phyloP scores from a whole-genome alignment of 2,329 filamentous ascomycete genomes.

The Pseudopithomyces maydicus region DNA sequence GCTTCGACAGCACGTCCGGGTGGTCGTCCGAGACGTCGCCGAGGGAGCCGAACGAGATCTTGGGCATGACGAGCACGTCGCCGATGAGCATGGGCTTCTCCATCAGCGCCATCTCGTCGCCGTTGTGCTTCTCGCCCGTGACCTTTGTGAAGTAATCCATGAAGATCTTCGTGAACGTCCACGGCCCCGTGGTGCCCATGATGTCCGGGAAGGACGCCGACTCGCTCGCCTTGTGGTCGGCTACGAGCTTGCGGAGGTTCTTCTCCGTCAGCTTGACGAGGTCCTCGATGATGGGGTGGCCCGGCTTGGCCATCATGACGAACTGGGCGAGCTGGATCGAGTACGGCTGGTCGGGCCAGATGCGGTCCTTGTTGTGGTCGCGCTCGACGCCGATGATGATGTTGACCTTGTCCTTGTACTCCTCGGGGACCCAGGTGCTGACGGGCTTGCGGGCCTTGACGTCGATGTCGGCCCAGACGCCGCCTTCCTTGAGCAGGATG shows the following conservation, averaged over 20 bases:
- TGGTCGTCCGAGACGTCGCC: conserved; percentile 5
- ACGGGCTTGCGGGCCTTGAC: conserved; percentile 7
- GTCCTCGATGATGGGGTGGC: conserved; percentile 5
- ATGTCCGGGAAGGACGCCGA: conserved; percentile 1
- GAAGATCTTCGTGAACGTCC: conserved; percentile 9
- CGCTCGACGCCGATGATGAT: conserved; percentile 8
- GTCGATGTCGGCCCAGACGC: conserved; percentile 8
- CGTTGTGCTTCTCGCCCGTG: conserved; percentile 1
- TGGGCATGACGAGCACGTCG: conserved; percentile 6
- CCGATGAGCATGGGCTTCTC: conserved; percentile 6
- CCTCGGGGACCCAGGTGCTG: neutral
- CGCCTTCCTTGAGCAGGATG: conserved; percentile 7
- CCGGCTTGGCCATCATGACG: conserved; percentile 6
- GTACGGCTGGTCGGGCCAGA: conserved; percentile 6
- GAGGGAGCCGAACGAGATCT: conserved; percentile 2
- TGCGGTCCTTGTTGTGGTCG: conserved; percentile 1
- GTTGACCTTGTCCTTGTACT: conserved; percentile 6
- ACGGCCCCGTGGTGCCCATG: conserved; percentile 7
- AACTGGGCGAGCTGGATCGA: conserved; percentile 7
- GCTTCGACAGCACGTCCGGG: neutral
- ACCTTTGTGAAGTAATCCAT: conserved; percentile 8
- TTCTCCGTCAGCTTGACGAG: conserved; percentile 7
- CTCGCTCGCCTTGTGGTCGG: neutral
- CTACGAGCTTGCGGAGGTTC: conserved; percentile 1
- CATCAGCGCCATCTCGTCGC: conserved; percentile 5